Evolutionary conservation across 345 rosid species (phyloP), one percentile per base, ranked within the genome.

Genomic region (Cardamine chenopodiifolia): DNA sequence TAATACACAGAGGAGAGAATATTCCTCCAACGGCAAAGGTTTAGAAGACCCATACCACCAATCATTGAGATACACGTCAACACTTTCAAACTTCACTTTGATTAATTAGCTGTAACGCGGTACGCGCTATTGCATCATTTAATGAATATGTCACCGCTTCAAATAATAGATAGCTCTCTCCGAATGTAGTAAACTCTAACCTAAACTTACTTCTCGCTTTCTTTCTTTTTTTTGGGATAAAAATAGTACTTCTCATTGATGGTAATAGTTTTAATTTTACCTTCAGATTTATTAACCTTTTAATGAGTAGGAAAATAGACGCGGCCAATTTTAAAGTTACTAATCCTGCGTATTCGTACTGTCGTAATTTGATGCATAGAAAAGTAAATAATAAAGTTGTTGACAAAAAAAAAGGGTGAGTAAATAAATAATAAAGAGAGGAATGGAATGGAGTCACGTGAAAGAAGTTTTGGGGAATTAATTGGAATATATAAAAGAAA

Each of bases 101-200:
- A 47, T 71, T 71, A 37, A 32, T 77, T 77, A 70, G 80, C 80
- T 77, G 80, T 77, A 70, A 70, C 80, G 76, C 80, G 80, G 6
- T 63, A 77, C 80, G 80, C 80, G 80, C n/a, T 76, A 70, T 76
- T 56, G 18, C 75, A 54, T 62, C 79, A 54, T 29, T 53, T 68
- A 40, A 61, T 42, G 60, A 56, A 35, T 62, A 61, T 61, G 65
- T 54, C 75, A 76, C 79, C 79, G 79, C 73, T 35, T 61, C 47
- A 4, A 31, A 44, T 19, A 8, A 19, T 44, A 26, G 26, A 23
- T n/a, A 10, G 17, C 59, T 50, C 49, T 37, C 8, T 69, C 29
- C 37, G 2, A 50, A 62, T 71, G 31, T 26, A 49, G 18, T n/a
- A n/a, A n/a, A n/a, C n/a, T n/a, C n/a, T n/a, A n/a, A n/a, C n/a